Conservation (phyloP, 2,329 filamentous ascomycete genomes). For the Stachybotrys chlorohalonatus region DNA sequence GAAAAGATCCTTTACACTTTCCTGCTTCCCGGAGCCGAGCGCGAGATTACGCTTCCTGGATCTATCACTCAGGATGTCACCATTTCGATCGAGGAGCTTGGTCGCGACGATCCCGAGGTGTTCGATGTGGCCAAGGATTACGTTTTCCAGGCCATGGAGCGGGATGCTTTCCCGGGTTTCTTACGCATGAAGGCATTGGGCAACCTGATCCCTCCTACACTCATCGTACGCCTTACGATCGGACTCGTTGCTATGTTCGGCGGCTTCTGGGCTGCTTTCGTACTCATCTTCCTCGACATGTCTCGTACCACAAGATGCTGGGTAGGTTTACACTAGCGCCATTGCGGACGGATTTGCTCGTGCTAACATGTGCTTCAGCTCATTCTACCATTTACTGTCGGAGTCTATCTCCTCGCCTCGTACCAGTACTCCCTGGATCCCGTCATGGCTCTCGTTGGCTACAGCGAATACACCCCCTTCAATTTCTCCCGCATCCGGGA, state of each 20-base stretch:
- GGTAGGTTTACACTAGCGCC: slow-evolving; percentile 46
- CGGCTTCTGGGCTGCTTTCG: slow-evolving; percentile 88
- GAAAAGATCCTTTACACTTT: slow-evolving; percentile 99
- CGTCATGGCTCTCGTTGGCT: slow-evolving; percentile 76
- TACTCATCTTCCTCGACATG: slow-evolving; percentile 83
- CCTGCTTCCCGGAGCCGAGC: slow-evolving; percentile 85
- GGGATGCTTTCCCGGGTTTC: slow-evolving; percentile 97
- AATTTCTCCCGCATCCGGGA: slow-evolving; percentile 82
- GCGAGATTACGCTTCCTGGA: slow-evolving; percentile 88
- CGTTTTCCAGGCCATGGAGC: slow-evolving; percentile 98
- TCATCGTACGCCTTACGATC: slow-evolving; percentile 76
- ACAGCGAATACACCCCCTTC: slow-evolving; percentile 95
- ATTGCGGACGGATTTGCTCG: not conserved
- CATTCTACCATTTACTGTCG: slow-evolving; percentile 85
- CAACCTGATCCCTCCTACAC: slow-evolving; percentile 85
- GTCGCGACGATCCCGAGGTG: slow-evolving; percentile 90
- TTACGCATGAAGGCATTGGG: slow-evolving; percentile 89
- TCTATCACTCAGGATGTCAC: slow-evolving; percentile 82
- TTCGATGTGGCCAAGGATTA: slow-evolving; percentile 98
- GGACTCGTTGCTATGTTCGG: slow-evolving; percentile 78
- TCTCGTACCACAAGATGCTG: slow-evolving; percentile 68
- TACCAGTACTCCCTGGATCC: slow-evolving; percentile 97
- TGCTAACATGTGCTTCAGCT: slow-evolving; percentile 26
- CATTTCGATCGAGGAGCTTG: slow-evolving; percentile 78
- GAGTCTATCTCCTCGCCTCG: slow-evolving; percentile 78